Base-by-base conservation (phyloP, 2,329 filamentous ascomycete species). In the Colletotrichum aenigma region DNA sequence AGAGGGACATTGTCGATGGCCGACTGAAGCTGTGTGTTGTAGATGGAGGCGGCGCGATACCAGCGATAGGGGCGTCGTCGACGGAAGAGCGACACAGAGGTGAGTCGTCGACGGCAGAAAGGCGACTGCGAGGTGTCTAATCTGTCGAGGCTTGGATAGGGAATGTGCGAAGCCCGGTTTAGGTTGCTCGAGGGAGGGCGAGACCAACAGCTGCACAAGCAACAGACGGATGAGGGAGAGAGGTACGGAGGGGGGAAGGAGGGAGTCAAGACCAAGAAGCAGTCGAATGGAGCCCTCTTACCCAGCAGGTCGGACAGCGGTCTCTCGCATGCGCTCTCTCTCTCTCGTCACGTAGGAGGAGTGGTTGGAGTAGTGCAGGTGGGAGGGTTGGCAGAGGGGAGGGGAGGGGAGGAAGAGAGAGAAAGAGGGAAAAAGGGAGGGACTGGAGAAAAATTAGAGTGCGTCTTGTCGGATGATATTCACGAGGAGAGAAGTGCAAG, bases 1-100 rank as follows among this genome's bases (percentile, higher is more conserved):
- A 88, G 77, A 91, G 79, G 75, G 88, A 87, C 90, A 91, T 92
- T 48, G 76, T 52, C 78, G 79, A 76, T 76, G 79, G 76, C 65
- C 60, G 60, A 66, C 69, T 30, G 36, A 56, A 21, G 55, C 13
- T 61, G 18, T 32, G 64, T 32, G 64, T 58, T 43, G 60, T 52
- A 24, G 28, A 66, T n/a, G 18, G 38, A 48, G 28, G 58, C 48
- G 43, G 56, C 64, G 62, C 72, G 70, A 38, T 75, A 60, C 56
- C 70, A 73, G 64, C 64, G 64, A 73, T 24, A 58, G 58, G 36
- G 34, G 28, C 26, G 21, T 65, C 56, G 34, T 52, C 43, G 70
- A 58, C 64, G 58, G 64, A 21, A 65, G 56, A 67, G 56, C 70
- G 56, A 73, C 64, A 65, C 38, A 28, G 52, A 64, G 55, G 36